Evolutionary conservation across 2,329 filamentous ascomycete species (phyloP), one percentile per base, ranked within the genome.

Genomic region (Gaeumannomyces sp.): DNA sequence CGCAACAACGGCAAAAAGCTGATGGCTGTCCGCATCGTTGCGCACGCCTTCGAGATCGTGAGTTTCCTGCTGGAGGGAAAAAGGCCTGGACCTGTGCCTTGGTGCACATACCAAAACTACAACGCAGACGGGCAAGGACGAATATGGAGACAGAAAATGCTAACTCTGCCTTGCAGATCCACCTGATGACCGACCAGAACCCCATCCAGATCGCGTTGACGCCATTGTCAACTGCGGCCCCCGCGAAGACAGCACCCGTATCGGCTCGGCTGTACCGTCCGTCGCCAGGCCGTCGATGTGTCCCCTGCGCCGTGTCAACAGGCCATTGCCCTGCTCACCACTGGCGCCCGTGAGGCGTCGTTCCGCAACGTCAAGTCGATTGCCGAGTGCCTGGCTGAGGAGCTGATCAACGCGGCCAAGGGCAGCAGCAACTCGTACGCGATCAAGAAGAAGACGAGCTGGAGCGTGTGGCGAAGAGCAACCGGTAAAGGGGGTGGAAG

Each of bases 371-470:
- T 99, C 88, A 99, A 99, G 93, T 93, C 90, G 79, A 96, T 99
- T 80, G 93, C 96, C 77, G 95, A 99, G 89, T 98, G 95, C 87
- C 86, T 99, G 77, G 95, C 95, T 79, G 96, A 99, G 85, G 95
- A 99, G 89, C 89, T 99, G 81, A 98, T 99, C 90, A 99, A 99
- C 88, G 96, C 96, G 80, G 96, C 96, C 82, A 99, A 99, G 92
- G 95, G 95, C 79, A 96, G 91, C 89, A 96, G 91, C 85, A 99
- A 99, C 93, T 97, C 93, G 74, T 99, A 98, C 82, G 95, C 96
- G 78, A 99, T 99, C 90, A 99, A 99, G 93, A 99, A 99, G 93
- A 99, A 99, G 95, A 99, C 83, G 96, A 99, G 91, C 84, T 99
- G 85, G 95, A 99, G 91, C 95, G 95, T 95, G 95, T 99, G 77